phyloP scores from a whole-genome alignment of 257 asterid genomes.

The Capsicum baccatum region DNA sequence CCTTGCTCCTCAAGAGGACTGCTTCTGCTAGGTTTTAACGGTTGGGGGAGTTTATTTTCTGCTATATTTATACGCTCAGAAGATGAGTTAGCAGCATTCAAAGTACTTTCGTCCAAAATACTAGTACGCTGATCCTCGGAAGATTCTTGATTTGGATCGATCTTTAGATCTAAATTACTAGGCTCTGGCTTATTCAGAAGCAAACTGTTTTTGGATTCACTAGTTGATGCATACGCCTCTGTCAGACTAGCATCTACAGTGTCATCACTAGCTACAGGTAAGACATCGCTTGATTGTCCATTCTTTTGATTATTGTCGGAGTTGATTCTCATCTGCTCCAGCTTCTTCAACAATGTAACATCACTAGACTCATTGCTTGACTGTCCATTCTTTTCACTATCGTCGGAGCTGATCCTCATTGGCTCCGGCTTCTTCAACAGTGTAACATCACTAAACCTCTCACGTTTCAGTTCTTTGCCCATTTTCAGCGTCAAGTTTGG shows the following conservation, averaged over 20 bases:
- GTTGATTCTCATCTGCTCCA: slow-evolving; percentile 48
- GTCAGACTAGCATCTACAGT: slow-evolving; percentile 34
- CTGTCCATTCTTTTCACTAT: slow-evolving; percentile 38
- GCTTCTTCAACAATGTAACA: slow-evolving; percentile 74
- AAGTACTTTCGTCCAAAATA: slow-evolving; percentile 30
- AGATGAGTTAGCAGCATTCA: slow-evolving; percentile 35
- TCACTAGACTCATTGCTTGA: slow-evolving; percentile 28
- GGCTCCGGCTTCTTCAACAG: slow-evolving; percentile 80
- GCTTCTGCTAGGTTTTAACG: slow-evolving; percentile 35
- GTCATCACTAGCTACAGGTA: slow-evolving; percentile 34
- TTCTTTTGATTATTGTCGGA: slow-evolving; percentile 41
- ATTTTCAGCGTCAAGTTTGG: slow-evolving; percentile 72
- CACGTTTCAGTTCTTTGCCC: slow-evolving; percentile 64
- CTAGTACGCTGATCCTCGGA: slow-evolving; percentile 36
- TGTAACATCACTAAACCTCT: slow-evolving; percentile 74
- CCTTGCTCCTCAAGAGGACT: slow-evolving; percentile 44
- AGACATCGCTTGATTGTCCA: slow-evolving; percentile 38
- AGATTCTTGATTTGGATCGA: slow-evolving; percentile 50
- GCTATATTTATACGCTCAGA: slow-evolving; percentile 27
- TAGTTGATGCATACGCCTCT: slow-evolving; percentile 31
- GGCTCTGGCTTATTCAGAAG: slow-evolving; percentile 55
- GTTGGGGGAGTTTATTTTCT: slow-evolving; percentile 25
- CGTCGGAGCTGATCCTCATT: slow-evolving; percentile 36
- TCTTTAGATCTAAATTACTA: slow-evolving; percentile 34
- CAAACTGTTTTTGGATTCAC: slow-evolving; percentile 36